A percentile compares a stretch with the other conserved stretches of the same genome.
Conservation (phyloP, 2,329 filamentous ascomycete species). For the Aspergillus spinulosporus region DNA sequence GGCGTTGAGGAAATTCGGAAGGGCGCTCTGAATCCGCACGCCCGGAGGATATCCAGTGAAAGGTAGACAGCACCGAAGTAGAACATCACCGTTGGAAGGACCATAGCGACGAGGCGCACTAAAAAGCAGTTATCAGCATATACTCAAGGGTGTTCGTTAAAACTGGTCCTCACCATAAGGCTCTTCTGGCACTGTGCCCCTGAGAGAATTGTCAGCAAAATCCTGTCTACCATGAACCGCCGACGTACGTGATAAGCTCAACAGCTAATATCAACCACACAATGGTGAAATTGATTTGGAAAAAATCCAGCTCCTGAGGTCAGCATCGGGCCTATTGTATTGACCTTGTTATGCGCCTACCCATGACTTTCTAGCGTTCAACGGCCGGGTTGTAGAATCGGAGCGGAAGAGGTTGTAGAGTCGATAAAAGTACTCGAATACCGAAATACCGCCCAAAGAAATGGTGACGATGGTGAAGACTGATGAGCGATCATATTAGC, state of each 20-base stretch:
- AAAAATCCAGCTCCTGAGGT: conserved; percentile 43
- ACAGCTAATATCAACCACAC: conserved; percentile 47
- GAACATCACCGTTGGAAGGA: conserved; percentile 48
- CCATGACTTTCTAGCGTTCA: conserved; percentile 46
- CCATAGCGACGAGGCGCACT: conserved; percentile 48
- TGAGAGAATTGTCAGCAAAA: conserved; percentile 24
- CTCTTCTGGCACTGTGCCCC: conserved; percentile 43
- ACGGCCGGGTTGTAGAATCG: conserved; percentile 38
- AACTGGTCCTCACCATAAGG: conserved; percentile 38
- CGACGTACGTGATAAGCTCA: conserved; percentile 44
- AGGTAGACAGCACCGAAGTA: conserved; percentile 47
- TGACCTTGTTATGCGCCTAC: conserved; percentile 25
- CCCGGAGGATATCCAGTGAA: conserved; percentile 44
- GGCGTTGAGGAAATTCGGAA: conserved; percentile 65
- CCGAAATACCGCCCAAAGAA: conserved; percentile 42
- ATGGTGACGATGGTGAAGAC: conserved; percentile 47
- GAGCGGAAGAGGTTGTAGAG: conserved; percentile 42
- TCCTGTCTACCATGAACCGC: background rate
- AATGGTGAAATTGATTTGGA: conserved; percentile 49
- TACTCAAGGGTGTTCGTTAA: background rate
- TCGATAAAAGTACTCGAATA: conserved; percentile 47
- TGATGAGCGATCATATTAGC: conserved; percentile 17
- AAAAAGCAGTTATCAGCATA: conserved; percentile 1
- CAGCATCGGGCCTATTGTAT: conserved; percentile 3
- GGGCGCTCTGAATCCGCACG: conserved; percentile 51